Percentiles rank a stretch among this genome's conserved stretches.
Evolutionary conservation across 441 rosid genomes (phyloP).

Genomic region (Metrosideros polymorpha): DNA sequence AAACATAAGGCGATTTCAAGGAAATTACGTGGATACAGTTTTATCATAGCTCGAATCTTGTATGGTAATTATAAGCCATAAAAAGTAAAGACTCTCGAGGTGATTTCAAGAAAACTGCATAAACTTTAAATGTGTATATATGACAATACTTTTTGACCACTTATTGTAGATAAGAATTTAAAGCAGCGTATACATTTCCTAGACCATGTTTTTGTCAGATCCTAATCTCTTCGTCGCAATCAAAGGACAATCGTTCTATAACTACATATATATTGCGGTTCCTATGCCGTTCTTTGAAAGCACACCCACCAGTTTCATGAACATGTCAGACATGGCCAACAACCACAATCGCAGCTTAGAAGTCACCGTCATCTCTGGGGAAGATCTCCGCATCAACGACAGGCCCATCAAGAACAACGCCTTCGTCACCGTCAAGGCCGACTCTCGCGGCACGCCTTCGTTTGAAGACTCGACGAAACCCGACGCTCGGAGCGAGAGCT

Average conservation of each 20-base stretch:
- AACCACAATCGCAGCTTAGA: background rate
- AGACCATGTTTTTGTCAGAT: background rate
- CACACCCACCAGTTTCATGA: background rate
- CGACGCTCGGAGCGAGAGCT: background rate
- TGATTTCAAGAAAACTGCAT: background rate
- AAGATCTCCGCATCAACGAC: background rate
- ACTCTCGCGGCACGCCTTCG: background rate
- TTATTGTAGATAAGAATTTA: no score
- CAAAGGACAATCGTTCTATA: background rate
- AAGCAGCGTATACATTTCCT: no score
- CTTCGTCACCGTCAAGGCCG: background rate
- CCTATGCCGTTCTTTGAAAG: background rate
- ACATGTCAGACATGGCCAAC: background rate
- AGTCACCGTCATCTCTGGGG: constrained; percentile 1
- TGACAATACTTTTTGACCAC: no score
- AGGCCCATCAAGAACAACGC: background rate
- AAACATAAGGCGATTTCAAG: background rate
- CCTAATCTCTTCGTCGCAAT: background rate
- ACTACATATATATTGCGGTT: background rate
- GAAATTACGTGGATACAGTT: background rate
- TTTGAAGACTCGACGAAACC: background rate
- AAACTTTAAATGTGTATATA: background rate
- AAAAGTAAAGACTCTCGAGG: background rate
- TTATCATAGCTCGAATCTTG: background rate
- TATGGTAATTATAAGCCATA: background rate